A percentile compares a stretch with the other conserved stretches of the same genome.
Conservation (phyloP, 345 rosid species). For the Brassica napus region DNA sequence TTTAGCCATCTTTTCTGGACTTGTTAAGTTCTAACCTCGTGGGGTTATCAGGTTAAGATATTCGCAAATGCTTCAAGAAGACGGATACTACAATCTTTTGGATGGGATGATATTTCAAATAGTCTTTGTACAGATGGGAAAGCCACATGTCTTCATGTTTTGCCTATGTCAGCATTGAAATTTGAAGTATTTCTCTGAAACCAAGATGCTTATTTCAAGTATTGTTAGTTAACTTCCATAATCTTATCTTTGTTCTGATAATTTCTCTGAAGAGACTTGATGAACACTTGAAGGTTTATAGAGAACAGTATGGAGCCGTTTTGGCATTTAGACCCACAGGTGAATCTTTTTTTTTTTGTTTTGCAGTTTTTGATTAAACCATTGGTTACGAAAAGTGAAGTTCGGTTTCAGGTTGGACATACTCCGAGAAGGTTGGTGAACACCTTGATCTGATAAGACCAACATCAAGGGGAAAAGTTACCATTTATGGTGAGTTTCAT, state of each 20-base stretch:
- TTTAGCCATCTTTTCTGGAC: not conserved
- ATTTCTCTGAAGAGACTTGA: constrained; percentile 46
- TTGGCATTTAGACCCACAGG: constrained; percentile 86
- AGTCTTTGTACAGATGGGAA: constrained; percentile 63
- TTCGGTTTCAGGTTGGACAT: constrained; percentile 67
- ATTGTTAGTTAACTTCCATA: too few relatives aligned
- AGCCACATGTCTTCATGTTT: constrained; percentile 67
- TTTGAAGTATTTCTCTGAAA: constrained; percentile 50
- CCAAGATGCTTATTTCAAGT: constrained; percentile 4
- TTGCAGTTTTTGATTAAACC: not conserved
- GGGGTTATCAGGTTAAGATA: constrained; percentile 53
- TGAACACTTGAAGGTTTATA: constrained; percentile 53
- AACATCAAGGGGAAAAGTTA: constrained; percentile 55
- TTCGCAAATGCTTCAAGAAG: constrained; percentile 66
- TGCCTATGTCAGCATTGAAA: constrained; percentile 65
- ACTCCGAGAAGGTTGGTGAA: constrained; percentile 58
- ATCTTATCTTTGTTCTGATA: not conserved
- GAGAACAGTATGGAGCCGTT: constrained; percentile 51
- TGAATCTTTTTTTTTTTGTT: not conserved
- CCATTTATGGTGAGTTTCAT: constrained; percentile 65
- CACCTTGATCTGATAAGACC: constrained; percentile 69
- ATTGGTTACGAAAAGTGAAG: not conserved
- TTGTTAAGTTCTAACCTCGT: not conserved
- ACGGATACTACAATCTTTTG: constrained; percentile 59
- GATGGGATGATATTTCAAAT: constrained; percentile 64